Base-by-base conservation (phyloP, 2,329 filamentous ascomycete species). In the Plenodomus lindquistii region DNA sequence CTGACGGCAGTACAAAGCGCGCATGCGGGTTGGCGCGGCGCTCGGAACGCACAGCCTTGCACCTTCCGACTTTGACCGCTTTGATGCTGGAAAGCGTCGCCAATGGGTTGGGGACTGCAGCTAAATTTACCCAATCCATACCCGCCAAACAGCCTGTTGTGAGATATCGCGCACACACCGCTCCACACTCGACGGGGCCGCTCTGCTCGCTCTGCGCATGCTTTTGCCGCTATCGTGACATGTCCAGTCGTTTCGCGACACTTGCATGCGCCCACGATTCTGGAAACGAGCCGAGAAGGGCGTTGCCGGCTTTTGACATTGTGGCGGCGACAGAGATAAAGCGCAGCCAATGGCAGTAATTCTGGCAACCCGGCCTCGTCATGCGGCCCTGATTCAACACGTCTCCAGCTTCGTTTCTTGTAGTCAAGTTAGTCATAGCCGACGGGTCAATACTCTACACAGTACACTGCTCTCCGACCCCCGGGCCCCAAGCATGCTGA, bases 31-130 rank as follows among this genome's bases (percentile, higher is more conserved):
- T 60, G 54, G 47, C 54, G 49, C 63, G 59, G 63, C 54, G 59
- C 50, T 39, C 42, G 46, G 41, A 41, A 48, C 52, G 51, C 63
- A 57, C 61, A 65, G 66, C 63, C 65, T 63, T 55, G 59, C 20
- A 48, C 10, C 42, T 62, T 57, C 68, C 67, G 68, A 62, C 50
- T 63, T 65, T 69, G 67, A 65, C 65, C 67, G 68, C 64, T 51
- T 52, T 55, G 57, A 59, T 48, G 54, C 58, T 66, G 66, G 66
- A 63, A 60, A 68, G 49, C 62, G 52, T 67, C 64, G 67, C 65
- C 54, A 50, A 36, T 35, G 39, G 46, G 50, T 42, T 42, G 50
- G 15, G 20, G 47, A 39, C 46, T 39, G 48, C 51, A 55, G 48
- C 64, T 66, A 67, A 65, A 64, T 60, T 65, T 67, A 67, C 54